Conservation (phyloP, 208 protist species). For the Crithidia bombi region DNA sequence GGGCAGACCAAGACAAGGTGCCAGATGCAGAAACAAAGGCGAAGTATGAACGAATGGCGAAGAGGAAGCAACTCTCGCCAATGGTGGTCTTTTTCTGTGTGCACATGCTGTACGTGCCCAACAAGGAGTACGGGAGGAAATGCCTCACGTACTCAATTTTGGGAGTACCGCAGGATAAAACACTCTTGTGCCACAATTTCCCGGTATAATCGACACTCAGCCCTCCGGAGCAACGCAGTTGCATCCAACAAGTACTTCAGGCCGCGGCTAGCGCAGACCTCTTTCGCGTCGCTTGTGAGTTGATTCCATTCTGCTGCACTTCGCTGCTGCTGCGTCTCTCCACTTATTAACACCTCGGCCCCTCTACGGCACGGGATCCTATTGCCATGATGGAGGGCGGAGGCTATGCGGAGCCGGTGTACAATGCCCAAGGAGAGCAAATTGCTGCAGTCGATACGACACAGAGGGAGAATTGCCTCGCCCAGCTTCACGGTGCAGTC, state of each 20-base stretch:
- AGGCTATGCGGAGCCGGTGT: background rate
- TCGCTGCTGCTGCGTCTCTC: too few relatives aligned
- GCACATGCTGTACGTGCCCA: background rate
- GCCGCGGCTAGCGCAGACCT: too few relatives aligned
- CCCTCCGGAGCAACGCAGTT: background rate
- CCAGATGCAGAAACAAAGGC: too few relatives aligned
- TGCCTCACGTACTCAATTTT: background rate
- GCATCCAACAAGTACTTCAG: too few relatives aligned
- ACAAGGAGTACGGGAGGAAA: background rate
- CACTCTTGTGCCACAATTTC: background rate
- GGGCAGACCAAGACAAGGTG: too few relatives aligned
- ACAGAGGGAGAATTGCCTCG: background rate
- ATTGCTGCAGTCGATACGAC: background rate
- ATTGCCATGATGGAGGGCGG: background rate
- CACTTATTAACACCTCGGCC: too few relatives aligned
- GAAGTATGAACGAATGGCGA: too few relatives aligned
- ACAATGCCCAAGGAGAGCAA: slow-evolving; percentile 6
- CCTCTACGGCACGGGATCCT: background rate
- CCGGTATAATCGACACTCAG: background rate
- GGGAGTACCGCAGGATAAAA: slow-evolving; percentile 1
- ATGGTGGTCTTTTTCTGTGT: slow-evolving; percentile 5
- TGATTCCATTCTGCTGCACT: too few relatives aligned
- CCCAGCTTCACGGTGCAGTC: background rate
- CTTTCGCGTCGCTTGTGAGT: background rate
- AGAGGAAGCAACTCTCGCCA: background rate